phyloP scores from a whole-genome alignment of 129 eudicot genomes.

The Flaveria brownii region DNA sequence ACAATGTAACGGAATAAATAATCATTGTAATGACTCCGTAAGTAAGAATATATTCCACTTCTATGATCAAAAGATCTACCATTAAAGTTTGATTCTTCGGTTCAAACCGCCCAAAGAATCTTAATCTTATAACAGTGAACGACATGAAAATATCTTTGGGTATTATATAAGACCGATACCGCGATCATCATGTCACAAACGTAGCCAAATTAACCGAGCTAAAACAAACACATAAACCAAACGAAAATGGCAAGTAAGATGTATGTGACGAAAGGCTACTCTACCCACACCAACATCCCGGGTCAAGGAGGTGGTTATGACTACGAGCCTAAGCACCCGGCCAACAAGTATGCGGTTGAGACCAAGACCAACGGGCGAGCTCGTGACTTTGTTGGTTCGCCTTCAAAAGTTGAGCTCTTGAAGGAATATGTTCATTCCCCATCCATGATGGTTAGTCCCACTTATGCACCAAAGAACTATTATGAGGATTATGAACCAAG shows the following conservation, averaged over 20 bases:
- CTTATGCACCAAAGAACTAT: conserved; percentile 1
- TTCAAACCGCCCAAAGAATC: conserved; percentile 27
- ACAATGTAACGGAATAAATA: background rate
- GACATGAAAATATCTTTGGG: conserved; percentile 18
- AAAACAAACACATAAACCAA: conserved; percentile 18
- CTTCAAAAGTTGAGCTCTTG: conserved; percentile 34
- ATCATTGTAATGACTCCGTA: background rate
- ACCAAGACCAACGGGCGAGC: conserved; percentile 12
- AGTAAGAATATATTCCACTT: conserved; percentile 33
- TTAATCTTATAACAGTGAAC: conserved; percentile 19
- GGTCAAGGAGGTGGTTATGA: conserved; percentile 20
- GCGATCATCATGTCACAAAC: conserved; percentile 4
- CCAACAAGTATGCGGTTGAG: conserved; percentile 21
- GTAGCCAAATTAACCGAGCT: background rate
- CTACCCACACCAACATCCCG: conserved; percentile 26
- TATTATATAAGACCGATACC: conserved; percentile 17
- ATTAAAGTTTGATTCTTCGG: conserved; percentile 17
- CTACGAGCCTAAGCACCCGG: conserved; percentile 9
- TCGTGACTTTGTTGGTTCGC: conserved; percentile 27
- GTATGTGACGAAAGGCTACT: conserved; percentile 30
- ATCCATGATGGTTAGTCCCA: conserved; percentile 11
- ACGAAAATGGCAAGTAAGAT: conserved; percentile 25
- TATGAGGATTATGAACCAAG: background rate
- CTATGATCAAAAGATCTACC: conserved; percentile 15
- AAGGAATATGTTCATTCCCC: conserved; percentile 33